Conservation (phyloP, 2,329 filamentous ascomycete genomes). For the Aureobasidium sp. region DNA sequence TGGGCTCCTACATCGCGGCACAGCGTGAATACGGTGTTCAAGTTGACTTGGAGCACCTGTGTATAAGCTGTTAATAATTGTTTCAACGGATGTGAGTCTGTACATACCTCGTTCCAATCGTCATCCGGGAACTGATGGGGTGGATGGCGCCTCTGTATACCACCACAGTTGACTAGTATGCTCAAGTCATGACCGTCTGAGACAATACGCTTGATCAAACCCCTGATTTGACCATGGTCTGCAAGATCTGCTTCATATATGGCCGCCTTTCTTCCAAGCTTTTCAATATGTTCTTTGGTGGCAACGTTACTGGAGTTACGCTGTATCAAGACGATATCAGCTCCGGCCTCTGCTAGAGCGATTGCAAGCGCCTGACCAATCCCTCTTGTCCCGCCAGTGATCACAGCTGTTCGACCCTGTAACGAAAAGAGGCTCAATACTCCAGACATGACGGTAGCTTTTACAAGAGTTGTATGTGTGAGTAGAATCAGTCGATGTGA, state of each 20-base stretch:
- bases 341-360: conserved; percentile 38
- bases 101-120: conserved; percentile 35
- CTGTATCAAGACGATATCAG: conserved; percentile 33
- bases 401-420: conserved; percentile 35
- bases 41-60: conserved; percentile 78
- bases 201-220: conserved; percentile 39
- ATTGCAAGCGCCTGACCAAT: conserved; percentile 39
- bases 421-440: conserved; percentile 37
- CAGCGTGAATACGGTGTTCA: conserved; percentile 72
- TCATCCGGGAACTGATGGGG: conserved; percentile 25
- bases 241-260: conserved; percentile 69
- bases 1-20: conserved; percentile 69
- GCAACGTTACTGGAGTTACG: conserved; percentile 46
- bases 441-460: conserved; percentile 24
- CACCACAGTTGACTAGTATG: conserved; percentile 27
- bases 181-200: conserved; percentile 21
- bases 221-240: conserved; percentile 49
- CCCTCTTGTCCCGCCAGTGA: conserved; percentile 38
- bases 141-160: conserved; percentile 24
- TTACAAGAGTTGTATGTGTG: not conserved
- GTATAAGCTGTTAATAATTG: not conserved
- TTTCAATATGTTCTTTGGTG: conserved; percentile 57
- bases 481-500: no score
- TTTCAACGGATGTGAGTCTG: no score
- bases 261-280: conserved; percentile 57